Percentiles rank a stretch among this genome's conserved stretches.
These are phyloP conservation scores for Boehmeria nivea DNA, from an alignment of 306 rosid species.

Conservation along the genomic window DNA sequence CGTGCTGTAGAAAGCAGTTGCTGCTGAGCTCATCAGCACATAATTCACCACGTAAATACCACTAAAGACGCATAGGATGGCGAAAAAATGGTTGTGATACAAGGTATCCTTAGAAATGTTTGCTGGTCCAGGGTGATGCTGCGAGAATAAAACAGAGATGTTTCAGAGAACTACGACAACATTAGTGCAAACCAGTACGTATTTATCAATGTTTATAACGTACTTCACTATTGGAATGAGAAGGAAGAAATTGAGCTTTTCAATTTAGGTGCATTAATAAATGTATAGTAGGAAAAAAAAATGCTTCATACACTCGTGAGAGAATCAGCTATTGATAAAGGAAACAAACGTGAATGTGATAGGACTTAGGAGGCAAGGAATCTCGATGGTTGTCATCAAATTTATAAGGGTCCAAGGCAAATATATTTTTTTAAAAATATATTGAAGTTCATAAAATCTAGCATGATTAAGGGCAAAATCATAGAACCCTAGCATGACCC, in stretches of 20 bases:
- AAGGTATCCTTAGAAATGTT: constrained; percentile 52
- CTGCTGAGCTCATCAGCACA: constrained; percentile 61
- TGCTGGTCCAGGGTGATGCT: constrained; percentile 49
- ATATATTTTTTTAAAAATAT: too few species aligned
- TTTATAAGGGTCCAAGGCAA: too few species aligned
- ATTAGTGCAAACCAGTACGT: neutral
- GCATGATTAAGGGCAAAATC: too few species aligned
- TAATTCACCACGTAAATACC: constrained; percentile 69
- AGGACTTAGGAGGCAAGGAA: too few species aligned
- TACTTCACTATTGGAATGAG: neutral
- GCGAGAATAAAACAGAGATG: constrained; percentile 30
- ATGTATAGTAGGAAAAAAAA: too few species aligned
- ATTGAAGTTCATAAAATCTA: too few species aligned
- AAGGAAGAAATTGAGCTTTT: neutral
- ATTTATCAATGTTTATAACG: neutral
- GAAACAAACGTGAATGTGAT: too few species aligned
- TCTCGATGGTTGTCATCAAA: too few species aligned
- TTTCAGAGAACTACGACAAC: constrained; percentile 15
- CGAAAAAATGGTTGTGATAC: constrained; percentile 78
- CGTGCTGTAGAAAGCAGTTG: constrained; percentile 51
- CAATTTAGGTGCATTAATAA: neutral
- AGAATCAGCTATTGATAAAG: too few species aligned
- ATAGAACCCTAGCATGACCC: too few species aligned
- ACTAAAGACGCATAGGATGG: constrained; percentile 65
- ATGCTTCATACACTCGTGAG: too few species aligned